phyloP scores from a whole-genome alignment of 2,329 filamentous ascomycete species.

The Pyrenophora tritici-repentis region DNA sequence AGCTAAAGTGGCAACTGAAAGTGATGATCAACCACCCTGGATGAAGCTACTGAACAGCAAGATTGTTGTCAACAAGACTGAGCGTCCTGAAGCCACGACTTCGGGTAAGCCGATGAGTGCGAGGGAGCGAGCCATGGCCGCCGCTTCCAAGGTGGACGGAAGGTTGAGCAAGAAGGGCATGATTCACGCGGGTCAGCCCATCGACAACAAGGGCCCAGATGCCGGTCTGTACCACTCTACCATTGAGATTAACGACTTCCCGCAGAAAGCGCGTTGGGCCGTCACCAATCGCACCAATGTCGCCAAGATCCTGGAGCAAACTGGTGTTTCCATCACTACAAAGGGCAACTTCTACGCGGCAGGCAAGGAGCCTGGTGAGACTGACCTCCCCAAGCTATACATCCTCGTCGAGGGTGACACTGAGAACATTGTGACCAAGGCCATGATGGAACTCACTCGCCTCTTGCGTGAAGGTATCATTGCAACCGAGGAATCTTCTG shows the following conservation, averaged over 20 bases:
- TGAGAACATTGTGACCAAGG: constrained; percentile 86
- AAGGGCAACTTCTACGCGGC: constrained; percentile 88
- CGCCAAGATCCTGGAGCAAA: constrained; percentile 94
- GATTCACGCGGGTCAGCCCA: constrained; percentile 87
- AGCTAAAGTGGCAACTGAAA: constrained; percentile 19
- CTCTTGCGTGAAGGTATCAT: constrained; percentile 88
- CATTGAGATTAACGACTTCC: constrained; percentile 98
- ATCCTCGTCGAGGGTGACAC: constrained; percentile 98
- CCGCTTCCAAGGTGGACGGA: constrained; percentile 87
- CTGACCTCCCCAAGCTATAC: constrained; percentile 89
- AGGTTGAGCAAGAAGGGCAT: constrained; percentile 88
- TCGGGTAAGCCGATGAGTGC: constrained; percentile 62
- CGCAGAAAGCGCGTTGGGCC: constrained; percentile 96
- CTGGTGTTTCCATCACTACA: constrained; percentile 93
- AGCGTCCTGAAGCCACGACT: constrained; percentile 55
- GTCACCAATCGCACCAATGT: constrained; percentile 99
- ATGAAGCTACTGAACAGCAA: constrained; percentile 62
- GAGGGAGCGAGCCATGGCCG: constrained; percentile 85
- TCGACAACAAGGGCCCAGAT: constrained; percentile 98
- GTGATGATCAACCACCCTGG: constrained; percentile 33
- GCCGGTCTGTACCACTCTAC: constrained; percentile 96
- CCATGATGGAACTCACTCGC: constrained; percentile 86
- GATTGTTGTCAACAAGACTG: constrained; percentile 74
- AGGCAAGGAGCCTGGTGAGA: constrained; percentile 75
- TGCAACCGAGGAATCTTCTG: constrained; percentile 79